These are phyloP conservation scores for Leptomonas seymouri DNA, from an alignment of 208 protist species.

Conservation along the genomic window DNA sequence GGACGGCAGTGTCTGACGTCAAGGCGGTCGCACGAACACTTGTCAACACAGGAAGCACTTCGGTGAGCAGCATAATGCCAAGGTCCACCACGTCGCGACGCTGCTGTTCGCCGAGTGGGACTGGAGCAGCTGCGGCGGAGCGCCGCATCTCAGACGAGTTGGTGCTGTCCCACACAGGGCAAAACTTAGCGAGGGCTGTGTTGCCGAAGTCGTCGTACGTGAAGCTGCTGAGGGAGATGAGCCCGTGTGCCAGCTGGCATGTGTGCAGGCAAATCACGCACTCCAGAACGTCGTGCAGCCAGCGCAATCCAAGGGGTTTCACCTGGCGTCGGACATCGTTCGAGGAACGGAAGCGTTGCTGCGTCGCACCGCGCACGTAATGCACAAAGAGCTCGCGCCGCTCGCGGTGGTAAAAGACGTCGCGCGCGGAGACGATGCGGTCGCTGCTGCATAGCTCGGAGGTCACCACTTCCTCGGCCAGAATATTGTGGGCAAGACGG, in stretches of 20 bases:
- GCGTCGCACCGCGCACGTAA: slow-evolving; percentile 62
- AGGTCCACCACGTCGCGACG: slow-evolving; percentile 33
- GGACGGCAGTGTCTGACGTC: not conserved
- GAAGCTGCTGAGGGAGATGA: slow-evolving; percentile 62
- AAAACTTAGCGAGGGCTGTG: slow-evolving; percentile 63
- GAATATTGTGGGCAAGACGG: slow-evolving; percentile 31
- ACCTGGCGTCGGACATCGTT: slow-evolving; percentile 63
- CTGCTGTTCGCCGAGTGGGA: slow-evolving; percentile 25
- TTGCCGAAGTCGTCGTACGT: slow-evolving; percentile 84
- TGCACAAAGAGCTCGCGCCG: slow-evolving; percentile 62
- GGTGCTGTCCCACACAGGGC: slow-evolving; percentile 23
- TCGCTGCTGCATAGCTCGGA: slow-evolving; percentile 44
- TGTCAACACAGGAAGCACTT: slow-evolving; percentile 20
- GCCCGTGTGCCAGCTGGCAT: slow-evolving; percentile 58
- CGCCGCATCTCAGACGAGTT: not conserved
- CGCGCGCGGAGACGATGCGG: slow-evolving; percentile 44
- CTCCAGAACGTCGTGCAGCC: slow-evolving; percentile 71
- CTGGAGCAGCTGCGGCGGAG: not conserved
- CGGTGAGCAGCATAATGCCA: slow-evolving; percentile 42
- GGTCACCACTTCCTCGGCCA: slow-evolving; percentile 47
- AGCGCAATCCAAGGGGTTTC: slow-evolving; percentile 50
- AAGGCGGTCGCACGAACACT: not conserved
- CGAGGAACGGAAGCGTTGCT: slow-evolving; percentile 65
- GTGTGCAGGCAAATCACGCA: slow-evolving; percentile 66
- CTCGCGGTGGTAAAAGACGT: slow-evolving; percentile 62